phyloP scores from a whole-genome alignment of 129 eudicot species.

The Arctium minus region DNA sequence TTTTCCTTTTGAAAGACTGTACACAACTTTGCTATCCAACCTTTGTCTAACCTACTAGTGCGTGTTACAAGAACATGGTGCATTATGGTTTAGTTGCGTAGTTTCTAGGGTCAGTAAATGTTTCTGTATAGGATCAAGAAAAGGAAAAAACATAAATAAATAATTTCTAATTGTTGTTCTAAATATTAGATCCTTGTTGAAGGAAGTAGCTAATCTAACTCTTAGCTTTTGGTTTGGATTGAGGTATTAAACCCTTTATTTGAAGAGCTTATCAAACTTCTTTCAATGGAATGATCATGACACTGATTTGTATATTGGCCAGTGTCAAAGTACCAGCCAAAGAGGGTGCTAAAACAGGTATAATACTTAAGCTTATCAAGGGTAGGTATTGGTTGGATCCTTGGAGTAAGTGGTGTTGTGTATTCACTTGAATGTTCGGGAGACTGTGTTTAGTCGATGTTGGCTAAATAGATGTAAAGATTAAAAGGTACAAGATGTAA shows the following conservation, averaged over 20 bases:
- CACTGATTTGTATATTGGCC: not conserved
- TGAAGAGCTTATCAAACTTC: not conserved
- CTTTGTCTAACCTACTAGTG: not conserved
- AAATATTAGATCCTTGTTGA: not conserved
- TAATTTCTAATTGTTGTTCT: not conserved
- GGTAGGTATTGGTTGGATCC: constrained; percentile 9
- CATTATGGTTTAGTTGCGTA: not conserved
- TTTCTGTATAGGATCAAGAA: not conserved
- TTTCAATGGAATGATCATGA: not conserved
- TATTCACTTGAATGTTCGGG: not conserved
- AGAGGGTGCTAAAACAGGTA: constrained; percentile 5
- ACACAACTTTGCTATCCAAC: not conserved
- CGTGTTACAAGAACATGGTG: not conserved
- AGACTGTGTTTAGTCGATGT: not conserved
- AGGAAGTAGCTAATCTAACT: not conserved
- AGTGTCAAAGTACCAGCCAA: not conserved
- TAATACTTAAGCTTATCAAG: not conserved
- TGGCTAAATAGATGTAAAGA: not conserved
- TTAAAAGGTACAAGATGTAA: not conserved
- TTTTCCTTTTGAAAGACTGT: not conserved
- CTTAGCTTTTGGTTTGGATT: not conserved
- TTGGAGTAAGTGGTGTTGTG: not conserved
- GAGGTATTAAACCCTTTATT: not conserved
- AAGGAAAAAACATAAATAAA: not conserved
- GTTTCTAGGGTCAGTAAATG: not conserved